These are phyloP conservation scores for Haberlea rhodopensis DNA, from an alignment of 257 asterid genomes.

Conservation along the genomic window DNA sequence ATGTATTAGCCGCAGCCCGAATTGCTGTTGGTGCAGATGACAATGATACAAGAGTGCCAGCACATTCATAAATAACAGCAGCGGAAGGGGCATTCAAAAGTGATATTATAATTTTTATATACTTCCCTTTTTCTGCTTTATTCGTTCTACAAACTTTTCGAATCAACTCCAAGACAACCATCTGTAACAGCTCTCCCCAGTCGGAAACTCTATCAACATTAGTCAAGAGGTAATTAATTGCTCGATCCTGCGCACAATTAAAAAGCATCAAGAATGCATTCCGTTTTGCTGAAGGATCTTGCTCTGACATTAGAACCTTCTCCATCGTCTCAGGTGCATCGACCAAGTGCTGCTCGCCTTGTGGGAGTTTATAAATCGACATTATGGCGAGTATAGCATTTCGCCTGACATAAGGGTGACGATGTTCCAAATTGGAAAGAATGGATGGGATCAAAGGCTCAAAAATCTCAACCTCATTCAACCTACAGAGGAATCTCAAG, in stretches of 20 bases:
- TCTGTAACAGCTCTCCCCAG: conserved; percentile 85
- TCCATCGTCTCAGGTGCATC: conserved; percentile 98
- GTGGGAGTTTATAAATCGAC: conserved; percentile 86
- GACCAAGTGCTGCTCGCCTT: conserved; percentile 83
- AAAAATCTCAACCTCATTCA: conserved; percentile 77
- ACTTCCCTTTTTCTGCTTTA: conserved; percentile 86
- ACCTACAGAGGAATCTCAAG: conserved; percentile 82
- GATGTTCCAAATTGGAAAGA: conserved; percentile 77
- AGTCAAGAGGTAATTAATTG: conserved; percentile 68
- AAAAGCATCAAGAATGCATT: conserved; percentile 93
- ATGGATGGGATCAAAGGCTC: conserved; percentile 90
- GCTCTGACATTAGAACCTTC: conserved; percentile 73
- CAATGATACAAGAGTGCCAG: conserved; percentile 88
- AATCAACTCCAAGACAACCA: conserved; percentile 88
- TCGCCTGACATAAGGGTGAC: conserved; percentile 79
- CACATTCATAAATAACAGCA: conserved; percentile 89
- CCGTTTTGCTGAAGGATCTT: conserved; percentile 83
- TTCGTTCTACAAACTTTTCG: conserved; percentile 89
- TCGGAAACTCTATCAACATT: conserved; percentile 75
- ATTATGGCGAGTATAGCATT: conserved; percentile 87
- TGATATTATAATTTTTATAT: conserved; percentile 81
- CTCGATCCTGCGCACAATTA: conserved; percentile 87
- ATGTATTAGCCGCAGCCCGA: conserved; percentile 89
- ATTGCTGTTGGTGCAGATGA: conserved; percentile 96
- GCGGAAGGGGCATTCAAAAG: conserved; percentile 78